A percentile compares a stretch with the other conserved stretches of the same genome.
Evolutionary conservation across 2,329 filamentous ascomycete genomes (phyloP).

Genomic region (Aspergillus aculeatus): DNA sequence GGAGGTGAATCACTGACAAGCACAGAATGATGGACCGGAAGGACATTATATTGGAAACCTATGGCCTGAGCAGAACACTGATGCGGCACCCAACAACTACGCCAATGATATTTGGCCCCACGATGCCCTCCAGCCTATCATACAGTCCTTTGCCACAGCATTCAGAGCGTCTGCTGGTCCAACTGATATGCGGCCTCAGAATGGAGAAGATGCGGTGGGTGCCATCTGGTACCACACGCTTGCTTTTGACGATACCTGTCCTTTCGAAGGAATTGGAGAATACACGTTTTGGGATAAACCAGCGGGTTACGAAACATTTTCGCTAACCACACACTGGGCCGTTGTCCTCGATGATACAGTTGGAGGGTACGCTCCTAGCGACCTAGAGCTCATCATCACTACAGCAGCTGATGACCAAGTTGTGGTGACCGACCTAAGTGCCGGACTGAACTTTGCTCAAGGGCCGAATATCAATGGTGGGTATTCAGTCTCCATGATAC

Average conservation of each 20-base stretch:
- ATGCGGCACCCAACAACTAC: slow-evolving; percentile 26
- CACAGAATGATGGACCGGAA: slow-evolving; percentile 40
- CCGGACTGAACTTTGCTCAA: too few relatives aligned
- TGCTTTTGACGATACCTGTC: not conserved
- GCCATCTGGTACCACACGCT: slow-evolving; percentile 28
- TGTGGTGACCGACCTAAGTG: too few relatives aligned
- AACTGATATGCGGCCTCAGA: slow-evolving; percentile 18
- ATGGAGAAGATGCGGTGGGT: slow-evolving; percentile 17
- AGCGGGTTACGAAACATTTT: too few relatives aligned
- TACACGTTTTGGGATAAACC: too few relatives aligned
- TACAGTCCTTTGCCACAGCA: slow-evolving; percentile 38
- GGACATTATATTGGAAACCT: slow-evolving; percentile 43
- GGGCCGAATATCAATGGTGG: too few relatives aligned
- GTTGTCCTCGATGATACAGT: too few relatives aligned
- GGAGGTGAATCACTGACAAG: not conserved
- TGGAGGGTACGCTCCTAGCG: too few relatives aligned
- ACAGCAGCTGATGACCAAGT: too few relatives aligned
- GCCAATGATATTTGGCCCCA: slow-evolving; percentile 30
- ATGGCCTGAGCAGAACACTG: slow-evolving; percentile 34
- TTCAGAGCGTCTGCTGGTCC: slow-evolving; percentile 35
- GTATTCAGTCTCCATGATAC: too few relatives aligned
- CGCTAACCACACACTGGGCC: too few relatives aligned
- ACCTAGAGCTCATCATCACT: too few relatives aligned
- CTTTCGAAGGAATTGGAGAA: too few relatives aligned
- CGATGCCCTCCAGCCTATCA: slow-evolving; percentile 35